Percentiles rank a stretch among this genome's conserved stretches.
Evolutionary conservation across 805 yeast species (phyloP).

Genomic region (Metschnikowia gelsemii): DNA sequence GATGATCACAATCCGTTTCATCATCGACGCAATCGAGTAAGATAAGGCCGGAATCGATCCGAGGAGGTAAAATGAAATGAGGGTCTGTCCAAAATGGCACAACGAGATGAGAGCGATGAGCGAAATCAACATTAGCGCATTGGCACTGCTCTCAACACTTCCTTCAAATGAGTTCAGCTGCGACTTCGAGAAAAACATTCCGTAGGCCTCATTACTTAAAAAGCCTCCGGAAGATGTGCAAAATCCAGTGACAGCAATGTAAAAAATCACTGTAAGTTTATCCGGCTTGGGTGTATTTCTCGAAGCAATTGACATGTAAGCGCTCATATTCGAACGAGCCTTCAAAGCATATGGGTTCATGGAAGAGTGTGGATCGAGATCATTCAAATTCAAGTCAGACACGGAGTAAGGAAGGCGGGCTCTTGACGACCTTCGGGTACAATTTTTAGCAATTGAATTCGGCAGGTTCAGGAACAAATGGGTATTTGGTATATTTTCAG

Average conservation of each 20-base stretch:
- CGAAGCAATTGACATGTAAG: slow-evolving; percentile 15
- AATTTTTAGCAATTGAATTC: slow-evolving; percentile 6
- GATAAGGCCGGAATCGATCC: slow-evolving; percentile 82
- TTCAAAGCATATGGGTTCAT: slow-evolving; percentile 12
- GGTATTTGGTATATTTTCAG: slow-evolving; percentile 3
- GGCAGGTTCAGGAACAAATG: slow-evolving; percentile 15
- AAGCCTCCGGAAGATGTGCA: slow-evolving; percentile 73
- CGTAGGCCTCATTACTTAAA: slow-evolving; percentile 57
- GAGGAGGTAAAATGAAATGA: slow-evolving; percentile 76
- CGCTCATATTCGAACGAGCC: slow-evolving; percentile 22
- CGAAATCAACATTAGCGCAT: slow-evolving; percentile 37
- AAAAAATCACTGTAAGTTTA: slow-evolving; percentile 75
- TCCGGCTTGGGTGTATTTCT: slow-evolving; percentile 51
- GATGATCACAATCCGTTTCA: slow-evolving; percentile 85
- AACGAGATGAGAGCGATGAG: slow-evolving; percentile 65
- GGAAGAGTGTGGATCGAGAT: slow-evolving; percentile 17
- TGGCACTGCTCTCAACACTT: slow-evolving; percentile 11
- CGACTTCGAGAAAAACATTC: slow-evolving; percentile 13
- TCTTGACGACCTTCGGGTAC: slow-evolving; percentile 22
- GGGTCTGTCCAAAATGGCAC: slow-evolving; percentile 75
- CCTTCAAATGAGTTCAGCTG: slow-evolving; percentile 13
- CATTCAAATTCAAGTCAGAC: slow-evolving; percentile 33
- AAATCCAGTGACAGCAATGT: slow-evolving; percentile 75
- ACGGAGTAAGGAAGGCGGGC: slow-evolving; percentile 33
- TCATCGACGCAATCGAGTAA: slow-evolving; percentile 81